Conservation (phyloP, 371 early-diverging fungal genomes). For the Dipsacomyces acuminosporus region DNA sequence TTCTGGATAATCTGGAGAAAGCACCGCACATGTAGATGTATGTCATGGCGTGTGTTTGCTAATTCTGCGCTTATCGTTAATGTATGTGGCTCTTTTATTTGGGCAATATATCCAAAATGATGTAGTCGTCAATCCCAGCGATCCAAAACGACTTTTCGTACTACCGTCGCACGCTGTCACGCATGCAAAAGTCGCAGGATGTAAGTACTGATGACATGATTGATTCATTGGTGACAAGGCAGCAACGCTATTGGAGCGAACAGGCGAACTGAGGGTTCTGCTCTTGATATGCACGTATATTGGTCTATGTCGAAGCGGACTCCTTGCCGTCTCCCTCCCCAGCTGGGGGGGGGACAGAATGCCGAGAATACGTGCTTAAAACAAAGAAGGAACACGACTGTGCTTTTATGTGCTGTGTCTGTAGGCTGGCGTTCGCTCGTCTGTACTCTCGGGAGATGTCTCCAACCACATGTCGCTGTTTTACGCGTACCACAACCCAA, state of each 20-base stretch:
- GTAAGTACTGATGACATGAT: conserved; percentile 20
- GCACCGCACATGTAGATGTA: neutral
- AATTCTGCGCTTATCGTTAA: neutral
- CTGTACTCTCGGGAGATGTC: conserved; percentile 74
- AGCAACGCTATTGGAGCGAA: too few relatives aligned
- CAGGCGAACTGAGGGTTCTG: too few relatives aligned
- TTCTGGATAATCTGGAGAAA: neutral
- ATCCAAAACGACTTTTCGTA: conserved; percentile 96
- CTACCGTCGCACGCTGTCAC: conserved; percentile 84
- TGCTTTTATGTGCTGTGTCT: conserved; percentile 4
- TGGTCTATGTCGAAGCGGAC: too few relatives aligned
- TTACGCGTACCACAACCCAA: conserved; percentile 90
- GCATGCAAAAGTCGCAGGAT: conserved; percentile 60
- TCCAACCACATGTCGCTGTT: conserved; percentile 92
- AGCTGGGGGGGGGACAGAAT: too few relatives aligned
- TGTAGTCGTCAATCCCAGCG: conserved; percentile 81
- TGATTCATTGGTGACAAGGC: neutral
- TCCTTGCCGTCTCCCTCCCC: too few relatives aligned
- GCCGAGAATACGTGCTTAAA: too few relatives aligned
- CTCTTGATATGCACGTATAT: too few relatives aligned
- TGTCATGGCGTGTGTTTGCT: neutral
- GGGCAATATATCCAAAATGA: neutral
- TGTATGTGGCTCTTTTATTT: neutral
- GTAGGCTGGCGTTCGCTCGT: conserved; percentile 24
- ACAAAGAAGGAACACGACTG: too few relatives aligned